Conservation (phyloP, 225 moss, liverwort and hornwort species). For the Antitrichia curtipendula region DNA sequence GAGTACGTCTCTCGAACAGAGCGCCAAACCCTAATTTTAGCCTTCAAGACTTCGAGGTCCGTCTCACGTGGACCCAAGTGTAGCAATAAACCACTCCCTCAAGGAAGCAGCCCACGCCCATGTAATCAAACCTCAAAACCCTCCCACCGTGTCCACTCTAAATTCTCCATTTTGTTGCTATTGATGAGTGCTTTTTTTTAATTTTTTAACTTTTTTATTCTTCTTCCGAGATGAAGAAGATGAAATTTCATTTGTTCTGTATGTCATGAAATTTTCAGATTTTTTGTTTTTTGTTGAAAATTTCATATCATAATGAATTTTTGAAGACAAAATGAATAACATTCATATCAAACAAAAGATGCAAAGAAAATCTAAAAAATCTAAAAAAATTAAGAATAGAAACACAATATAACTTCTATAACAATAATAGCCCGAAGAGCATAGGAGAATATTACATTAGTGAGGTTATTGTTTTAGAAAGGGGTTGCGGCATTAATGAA, state of each 20-base stretch:
- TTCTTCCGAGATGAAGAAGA: no score
- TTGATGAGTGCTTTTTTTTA: no score
- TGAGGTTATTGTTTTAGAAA: no score
- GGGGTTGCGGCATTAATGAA: no score
- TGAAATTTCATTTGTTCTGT: no score
- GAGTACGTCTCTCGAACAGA: background rate
- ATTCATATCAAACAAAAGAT: background rate
- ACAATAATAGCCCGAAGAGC: no score
- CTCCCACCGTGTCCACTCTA: accelerated
- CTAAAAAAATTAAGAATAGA: background rate
- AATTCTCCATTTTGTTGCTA: background rate
- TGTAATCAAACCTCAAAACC: no score
- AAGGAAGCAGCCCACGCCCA: no score
- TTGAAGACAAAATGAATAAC: background rate
- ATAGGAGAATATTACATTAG: no score
- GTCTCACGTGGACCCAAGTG: background rate
- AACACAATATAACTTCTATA: no score
- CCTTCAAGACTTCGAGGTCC: background rate
- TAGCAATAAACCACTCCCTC: background rate
- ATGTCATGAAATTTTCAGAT: no score
- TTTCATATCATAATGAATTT: background rate
- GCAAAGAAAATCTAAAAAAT: background rate
- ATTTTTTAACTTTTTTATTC: no score
- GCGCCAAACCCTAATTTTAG: background rate
- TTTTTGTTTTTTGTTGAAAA: background rate